Conservation (phyloP, 1,284 basidiomycete species). For the Rhodotorula sp. region DNA sequence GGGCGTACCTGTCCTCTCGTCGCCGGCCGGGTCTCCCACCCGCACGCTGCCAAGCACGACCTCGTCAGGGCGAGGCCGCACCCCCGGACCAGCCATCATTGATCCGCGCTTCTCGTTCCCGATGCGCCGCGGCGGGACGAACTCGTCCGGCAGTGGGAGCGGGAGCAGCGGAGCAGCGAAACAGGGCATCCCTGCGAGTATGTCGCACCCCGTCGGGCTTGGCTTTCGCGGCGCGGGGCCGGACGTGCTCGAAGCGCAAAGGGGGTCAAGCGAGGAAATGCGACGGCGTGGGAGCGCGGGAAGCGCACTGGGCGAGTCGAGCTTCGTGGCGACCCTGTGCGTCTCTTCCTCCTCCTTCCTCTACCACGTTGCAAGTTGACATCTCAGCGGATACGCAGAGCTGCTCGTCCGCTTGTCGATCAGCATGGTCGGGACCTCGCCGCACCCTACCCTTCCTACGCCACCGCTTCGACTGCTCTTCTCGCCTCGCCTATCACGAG, state of each 20-base stretch:
- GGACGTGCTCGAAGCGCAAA: not conserved
- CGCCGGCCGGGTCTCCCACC: not conserved
- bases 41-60: not conserved
- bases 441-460: not conserved
- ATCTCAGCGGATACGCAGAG: not conserved
- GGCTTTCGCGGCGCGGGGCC: not conserved
- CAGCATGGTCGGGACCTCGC: not conserved
- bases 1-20: not conserved
- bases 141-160: not conserved
- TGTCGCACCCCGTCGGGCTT: not conserved
- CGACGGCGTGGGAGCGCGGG: not conserved
- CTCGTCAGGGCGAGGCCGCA: not conserved
- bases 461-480: not conserved
- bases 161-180: not conserved
- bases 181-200: not conserved
- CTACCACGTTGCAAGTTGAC: not conserved
- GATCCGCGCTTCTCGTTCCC: conserved; percentile 23
- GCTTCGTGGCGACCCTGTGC: conserved; percentile 18
- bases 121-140: conserved; percentile 3
- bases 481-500: not conserved
- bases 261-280: not conserved
- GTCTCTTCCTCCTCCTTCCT: not conserved
- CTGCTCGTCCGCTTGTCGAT: not conserved
- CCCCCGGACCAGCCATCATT: not conserved
- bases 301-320: not conserved